Evolutionary conservation across 2,329 filamentous ascomycete genomes (phyloP).

Genomic region (Aspergillus sp.): DNA sequence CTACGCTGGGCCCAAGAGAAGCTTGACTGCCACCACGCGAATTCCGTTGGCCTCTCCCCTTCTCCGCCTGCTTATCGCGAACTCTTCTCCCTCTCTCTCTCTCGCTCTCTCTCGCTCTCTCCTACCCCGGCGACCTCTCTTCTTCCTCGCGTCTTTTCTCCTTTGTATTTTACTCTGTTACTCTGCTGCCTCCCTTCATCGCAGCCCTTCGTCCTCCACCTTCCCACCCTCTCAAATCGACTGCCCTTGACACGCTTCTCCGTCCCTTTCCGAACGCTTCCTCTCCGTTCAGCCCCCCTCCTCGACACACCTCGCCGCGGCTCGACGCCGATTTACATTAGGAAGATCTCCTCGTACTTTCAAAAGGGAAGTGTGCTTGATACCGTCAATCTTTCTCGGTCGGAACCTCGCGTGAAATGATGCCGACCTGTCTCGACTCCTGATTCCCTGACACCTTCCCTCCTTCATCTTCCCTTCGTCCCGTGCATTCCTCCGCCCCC

Average conservation of each 20-base stretch:
- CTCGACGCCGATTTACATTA: neutral
- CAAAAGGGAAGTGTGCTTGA: neutral
- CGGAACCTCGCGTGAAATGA: conserved; percentile 15
- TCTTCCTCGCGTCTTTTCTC: conserved; percentile 36
- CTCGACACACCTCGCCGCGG: neutral
- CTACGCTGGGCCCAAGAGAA: conserved; percentile 29
- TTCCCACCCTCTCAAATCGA: conserved; percentile 71
- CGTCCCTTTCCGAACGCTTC: conserved; percentile 1
- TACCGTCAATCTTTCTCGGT: neutral
- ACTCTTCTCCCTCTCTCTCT: conserved; percentile 14
- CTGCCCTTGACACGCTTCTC: conserved; percentile 48
- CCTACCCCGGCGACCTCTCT: conserved; percentile 44
- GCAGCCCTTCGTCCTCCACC: conserved; percentile 70
- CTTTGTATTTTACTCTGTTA: neutral
- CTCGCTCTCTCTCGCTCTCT: conserved; percentile 60
- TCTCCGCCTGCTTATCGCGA: conserved; percentile 32
- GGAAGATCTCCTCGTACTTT: neutral
- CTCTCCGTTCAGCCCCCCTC: neutral
- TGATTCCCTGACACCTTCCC: conserved; percentile 13
- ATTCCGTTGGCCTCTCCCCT: conserved; percentile 19
- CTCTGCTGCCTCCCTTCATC: conserved; percentile 17
- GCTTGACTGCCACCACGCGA: conserved; percentile 33
- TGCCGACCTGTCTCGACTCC: conserved; percentile 18
- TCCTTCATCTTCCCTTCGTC: neutral
- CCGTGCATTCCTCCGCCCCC: conserved; percentile 5